Base-by-base conservation (phyloP, 345 rosid genomes). In the Pistacia integerrima region DNA sequence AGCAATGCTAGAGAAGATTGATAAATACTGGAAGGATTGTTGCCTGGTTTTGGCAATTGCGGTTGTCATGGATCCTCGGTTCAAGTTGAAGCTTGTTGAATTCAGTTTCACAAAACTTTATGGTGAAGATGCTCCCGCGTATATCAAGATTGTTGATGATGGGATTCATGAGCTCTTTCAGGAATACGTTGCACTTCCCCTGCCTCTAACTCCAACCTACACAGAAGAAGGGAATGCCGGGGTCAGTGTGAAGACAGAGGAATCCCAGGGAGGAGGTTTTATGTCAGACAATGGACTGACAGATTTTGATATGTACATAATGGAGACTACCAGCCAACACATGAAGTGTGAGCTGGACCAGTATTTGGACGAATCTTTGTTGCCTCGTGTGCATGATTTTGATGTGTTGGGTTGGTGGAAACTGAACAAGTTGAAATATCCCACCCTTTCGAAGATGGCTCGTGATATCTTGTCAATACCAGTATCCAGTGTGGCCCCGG, bases 41-140 rank as follows among this genome's bases (percentile, higher is more conserved):
- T 88, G 97, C 90, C 82, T 91, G 82, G 90, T 89, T 76, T 79
- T 95, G 87, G 97, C 98, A 7, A 71, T 87, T 73, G 97, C 97
- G 5, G 95, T 93, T 8, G 92, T 90, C 75, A 90, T 95, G 99
- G 99, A 95, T 85, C 99, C 99, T n/a, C 89, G 96, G 65, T 95
- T 93, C 85, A 95, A 91, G 84, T 85, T 93, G 98, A 95, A 93
- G 86, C 94, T 95, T 20, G 94, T 94, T 6, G 98, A 94, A 85
- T 95, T 95, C 84, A 93, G 97, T 78, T 95, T 95, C 85, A 77
- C 93, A 3, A 95, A 93, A 80, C 78, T 95, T 64, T 95, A 77
- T 5, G 97, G 97, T 61, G 95, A 91, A 52, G 97, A 93, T 61
- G 92, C 97, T 14, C 90, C 83, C 1, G 73, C 68, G 11, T 81